Base-by-base conservation (phyloP, 2,329 filamentous ascomycete genomes). In the Leptographium lundbergii region DNA sequence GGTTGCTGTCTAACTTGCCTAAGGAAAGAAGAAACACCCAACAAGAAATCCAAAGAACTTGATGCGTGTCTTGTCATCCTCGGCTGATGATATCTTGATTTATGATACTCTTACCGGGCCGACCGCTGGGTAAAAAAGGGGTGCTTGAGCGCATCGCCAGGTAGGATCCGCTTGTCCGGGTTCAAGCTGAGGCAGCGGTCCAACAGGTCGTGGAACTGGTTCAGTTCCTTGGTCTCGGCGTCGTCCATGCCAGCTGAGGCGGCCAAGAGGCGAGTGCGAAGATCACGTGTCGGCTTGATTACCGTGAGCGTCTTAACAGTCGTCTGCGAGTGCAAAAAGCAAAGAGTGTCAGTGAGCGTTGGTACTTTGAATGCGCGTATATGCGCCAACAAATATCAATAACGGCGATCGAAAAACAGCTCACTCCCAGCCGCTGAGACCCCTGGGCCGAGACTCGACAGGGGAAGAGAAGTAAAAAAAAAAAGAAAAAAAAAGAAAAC, bases 181-280 rank as follows among this genome's bases (percentile, higher is more conserved):
- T 97, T 96, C 63, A 97, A 79, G 60, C 86, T 84, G 63, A 99
- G 77, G 69, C 91, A 97, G 59, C 88, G 86, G 68, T 96, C 91
- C 60, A 99, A 74, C 55, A 99, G 75, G 71, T 97, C 91, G 65
- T 90, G 79, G 71, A 99, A 96, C 57, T 87, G 78, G 61, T 87
- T 85, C 62, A 96, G 75, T 66, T 96, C 90, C 70, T 86, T 87
- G 47, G 81, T 76, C 70, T 94, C 89, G 11, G 77, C 76, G 62
- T 91, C 87, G 56, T 78, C 83, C 77, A 95, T 85, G 57, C 85
- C 87, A 59, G 82, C 83, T 6, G 86, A 86, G 25, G 85, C 88
- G 62, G 86, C 84, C 69, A 87, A 78, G 57, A 99, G 79, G 64
- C 91, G 82, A 1, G 87, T 86, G 67, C 90, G 89, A 55, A 99